Evolutionary conservation across 371 early-diverging fungal genomes (phyloP).

Genomic region (Blyttiomyces sp.): DNA sequence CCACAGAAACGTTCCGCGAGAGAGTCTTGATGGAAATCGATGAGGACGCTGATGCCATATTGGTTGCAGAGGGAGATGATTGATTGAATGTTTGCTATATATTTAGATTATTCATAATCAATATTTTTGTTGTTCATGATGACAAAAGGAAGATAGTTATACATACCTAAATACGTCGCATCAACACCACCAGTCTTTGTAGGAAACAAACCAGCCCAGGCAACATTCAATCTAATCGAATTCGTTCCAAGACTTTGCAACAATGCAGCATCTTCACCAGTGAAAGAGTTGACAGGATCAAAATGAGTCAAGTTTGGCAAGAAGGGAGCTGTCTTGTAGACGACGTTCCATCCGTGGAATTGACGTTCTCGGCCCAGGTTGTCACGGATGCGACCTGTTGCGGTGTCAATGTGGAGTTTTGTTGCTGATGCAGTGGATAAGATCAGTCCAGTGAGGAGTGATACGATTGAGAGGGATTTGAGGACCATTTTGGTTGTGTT

Average conservation of each 20-base stretch:
- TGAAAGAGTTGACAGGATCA: neutral
- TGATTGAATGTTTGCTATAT: constrained; percentile 25
- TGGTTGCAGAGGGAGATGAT: constrained; percentile 46
- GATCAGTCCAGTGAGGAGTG: too few relatives aligned
- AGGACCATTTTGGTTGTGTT: too few relatives aligned
- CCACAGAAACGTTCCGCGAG: constrained; percentile 44
- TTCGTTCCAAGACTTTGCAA: neutral
- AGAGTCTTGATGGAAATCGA: constrained; percentile 36
- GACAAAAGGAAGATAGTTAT: neutral
- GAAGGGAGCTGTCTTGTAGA: too few relatives aligned
- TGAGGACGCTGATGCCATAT: constrained; percentile 21
- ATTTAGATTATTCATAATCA: neutral
- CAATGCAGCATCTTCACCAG: neutral
- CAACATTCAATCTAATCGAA: neutral
- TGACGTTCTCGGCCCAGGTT: too few relatives aligned
- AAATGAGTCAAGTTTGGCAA: too few relatives aligned
- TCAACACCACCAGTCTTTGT: neutral
- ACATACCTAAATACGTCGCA: neutral
- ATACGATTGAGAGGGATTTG: too few relatives aligned
- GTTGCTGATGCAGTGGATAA: too few relatives aligned
- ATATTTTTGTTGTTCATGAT: neutral
- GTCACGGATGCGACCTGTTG: too few relatives aligned
- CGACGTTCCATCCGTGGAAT: too few relatives aligned
- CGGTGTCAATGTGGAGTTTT: too few relatives aligned
- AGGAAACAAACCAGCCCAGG: neutral